Conservation (phyloP, 129 eudicot genomes). For the Oenanthe sinensis region DNA sequence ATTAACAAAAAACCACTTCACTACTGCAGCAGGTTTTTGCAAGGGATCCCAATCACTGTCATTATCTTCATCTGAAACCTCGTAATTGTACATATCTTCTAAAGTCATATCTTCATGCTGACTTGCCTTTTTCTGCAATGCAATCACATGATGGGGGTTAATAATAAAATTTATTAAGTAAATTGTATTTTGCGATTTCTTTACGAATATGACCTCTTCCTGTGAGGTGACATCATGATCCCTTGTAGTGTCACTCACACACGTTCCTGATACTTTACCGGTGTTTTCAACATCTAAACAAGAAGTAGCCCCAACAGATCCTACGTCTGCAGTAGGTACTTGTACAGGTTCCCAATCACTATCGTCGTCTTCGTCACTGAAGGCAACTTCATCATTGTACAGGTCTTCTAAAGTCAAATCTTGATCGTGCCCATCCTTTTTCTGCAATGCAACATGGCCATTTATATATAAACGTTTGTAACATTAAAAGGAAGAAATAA, state of each 20-base stretch:
- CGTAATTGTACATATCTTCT: slow-evolving; percentile 55
- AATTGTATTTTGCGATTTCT: neutral
- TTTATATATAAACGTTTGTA: neutral
- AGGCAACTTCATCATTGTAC: slow-evolving; percentile 37
- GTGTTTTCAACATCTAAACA: neutral
- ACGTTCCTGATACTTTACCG: neutral
- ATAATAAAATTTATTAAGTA: neutral
- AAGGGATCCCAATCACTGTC: slow-evolving; percentile 96
- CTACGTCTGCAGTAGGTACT: slow-evolving; percentile 17
- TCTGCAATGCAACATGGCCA: slow-evolving; percentile 35
- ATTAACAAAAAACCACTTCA: slow-evolving; percentile 84
- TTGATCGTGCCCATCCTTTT: slow-evolving; percentile 28
- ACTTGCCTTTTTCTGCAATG: slow-evolving; percentile 44
- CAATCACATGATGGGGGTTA: slow-evolving; percentile 11
- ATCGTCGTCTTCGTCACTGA: slow-evolving; percentile 69
- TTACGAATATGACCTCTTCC: neutral
- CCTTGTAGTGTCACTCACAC: neutral
- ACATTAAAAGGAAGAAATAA: neutral
- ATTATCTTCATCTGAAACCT: slow-evolving; percentile 54
- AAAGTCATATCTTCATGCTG: slow-evolving; percentile 58
- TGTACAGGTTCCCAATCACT: slow-evolving; percentile 88
- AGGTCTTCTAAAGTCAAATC: slow-evolving; percentile 75
- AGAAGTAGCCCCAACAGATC: neutral
- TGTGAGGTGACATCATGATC: neutral
- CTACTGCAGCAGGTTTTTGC: slow-evolving; percentile 26